A percentile compares a stretch with the other conserved stretches of the same genome.
Conservation (phyloP, 495 filamentous ascomycete genomes). For the Penicillium lividum region DNA sequence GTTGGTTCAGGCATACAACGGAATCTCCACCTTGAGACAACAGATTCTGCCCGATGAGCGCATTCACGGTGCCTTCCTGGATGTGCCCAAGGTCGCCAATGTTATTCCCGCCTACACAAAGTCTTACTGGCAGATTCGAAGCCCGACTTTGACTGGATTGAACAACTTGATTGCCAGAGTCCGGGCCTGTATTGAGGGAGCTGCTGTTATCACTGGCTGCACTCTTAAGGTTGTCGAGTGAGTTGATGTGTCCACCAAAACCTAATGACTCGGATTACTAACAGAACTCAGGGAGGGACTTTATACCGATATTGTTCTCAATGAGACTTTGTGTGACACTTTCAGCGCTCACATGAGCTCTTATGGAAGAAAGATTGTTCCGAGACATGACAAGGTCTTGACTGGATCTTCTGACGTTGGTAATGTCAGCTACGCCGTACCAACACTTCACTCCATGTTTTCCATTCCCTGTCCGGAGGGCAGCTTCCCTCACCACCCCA, state of each 20-base stretch:
- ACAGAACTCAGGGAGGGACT: constrained; percentile 32
- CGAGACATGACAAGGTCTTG: constrained; percentile 47
- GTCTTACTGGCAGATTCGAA: constrained; percentile 54
- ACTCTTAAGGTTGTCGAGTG: constrained; percentile 49
- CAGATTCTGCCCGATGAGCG: constrained; percentile 63
- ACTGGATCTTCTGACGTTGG: constrained; percentile 56
- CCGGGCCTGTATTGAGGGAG: constrained; percentile 58
- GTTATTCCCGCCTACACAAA: constrained; percentile 62
- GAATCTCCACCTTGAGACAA: constrained; percentile 60
- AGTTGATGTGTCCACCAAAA: background rate
- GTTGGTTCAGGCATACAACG: constrained; percentile 61
- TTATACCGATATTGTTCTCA: constrained; percentile 63
- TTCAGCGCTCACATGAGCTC: constrained; percentile 54
- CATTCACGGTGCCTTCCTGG: constrained; percentile 58
- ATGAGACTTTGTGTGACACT: constrained; percentile 54
- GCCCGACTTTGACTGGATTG: constrained; percentile 47
- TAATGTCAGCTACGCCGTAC: constrained; percentile 65
- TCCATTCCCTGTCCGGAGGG: constrained; percentile 49
- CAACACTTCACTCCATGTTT: constrained; percentile 61
- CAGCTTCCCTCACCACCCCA: constrained; percentile 58
- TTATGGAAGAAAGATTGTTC: constrained; percentile 48
- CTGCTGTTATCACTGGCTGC: constrained; percentile 61
- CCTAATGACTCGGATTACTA: background rate
- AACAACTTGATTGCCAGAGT: constrained; percentile 52
- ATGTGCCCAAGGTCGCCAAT: constrained; percentile 61